These are phyloP conservation scores for Phytophthora fragariae DNA, from an alignment of 352 stramenopile species.

Conservation along the genomic window DNA sequence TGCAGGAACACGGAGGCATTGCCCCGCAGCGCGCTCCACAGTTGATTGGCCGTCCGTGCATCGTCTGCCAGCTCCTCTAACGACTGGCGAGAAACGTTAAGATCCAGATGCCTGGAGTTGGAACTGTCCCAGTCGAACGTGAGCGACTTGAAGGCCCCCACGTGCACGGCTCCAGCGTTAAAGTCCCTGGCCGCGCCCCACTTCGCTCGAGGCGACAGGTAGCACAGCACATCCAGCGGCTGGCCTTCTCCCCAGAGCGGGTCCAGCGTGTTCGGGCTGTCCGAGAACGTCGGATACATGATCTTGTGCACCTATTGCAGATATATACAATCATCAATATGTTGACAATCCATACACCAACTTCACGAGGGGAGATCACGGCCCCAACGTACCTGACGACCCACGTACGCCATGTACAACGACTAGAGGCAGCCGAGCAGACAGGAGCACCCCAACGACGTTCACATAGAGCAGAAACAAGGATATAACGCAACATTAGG, in stretches of 20 bases:
- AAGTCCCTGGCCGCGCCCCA: slow-evolving; percentile 63
- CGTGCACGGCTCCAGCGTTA: slow-evolving; percentile 39
- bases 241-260: slow-evolving; percentile 74
- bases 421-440: background rate
- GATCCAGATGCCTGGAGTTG: slow-evolving; percentile 58
- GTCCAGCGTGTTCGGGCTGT: slow-evolving; percentile 58
- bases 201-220: slow-evolving; percentile 53
- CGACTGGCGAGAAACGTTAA: slow-evolving; percentile 55
- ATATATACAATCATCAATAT: background rate
- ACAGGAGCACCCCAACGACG: background rate
- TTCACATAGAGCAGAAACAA: background rate
- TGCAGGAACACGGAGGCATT: slow-evolving; percentile 78
- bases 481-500: background rate
- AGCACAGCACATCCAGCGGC: slow-evolving; percentile 62
- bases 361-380: background rate
- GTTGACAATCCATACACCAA: background rate
- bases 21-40: slow-evolving; percentile 53
- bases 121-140: slow-evolving; percentile 73
- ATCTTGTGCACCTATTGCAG: slow-evolving; percentile 68
- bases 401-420: slow-evolving; percentile 7
- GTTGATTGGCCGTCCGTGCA: slow-evolving; percentile 7
- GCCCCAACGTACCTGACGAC: background rate
- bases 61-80: background rate
- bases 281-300: slow-evolving; percentile 71
- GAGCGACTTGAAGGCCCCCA: slow-evolving; percentile 62